Conservation (phyloP, 2,329 filamentous ascomycete species). For the Colletotrichum tropicale region DNA sequence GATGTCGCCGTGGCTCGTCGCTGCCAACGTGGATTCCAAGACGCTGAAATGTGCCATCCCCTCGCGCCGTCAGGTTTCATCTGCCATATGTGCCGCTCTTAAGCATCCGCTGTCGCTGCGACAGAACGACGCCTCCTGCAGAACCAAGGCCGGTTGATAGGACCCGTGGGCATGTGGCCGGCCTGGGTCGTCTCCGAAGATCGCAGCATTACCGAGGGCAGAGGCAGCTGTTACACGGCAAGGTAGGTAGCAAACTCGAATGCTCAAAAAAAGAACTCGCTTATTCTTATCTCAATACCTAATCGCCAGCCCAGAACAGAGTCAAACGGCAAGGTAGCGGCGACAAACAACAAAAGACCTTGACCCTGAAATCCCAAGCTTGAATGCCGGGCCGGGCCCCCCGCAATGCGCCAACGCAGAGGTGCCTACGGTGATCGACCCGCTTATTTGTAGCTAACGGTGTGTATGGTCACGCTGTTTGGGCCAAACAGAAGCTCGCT, state of each 20-base stretch:
- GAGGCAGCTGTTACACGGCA: background rate
- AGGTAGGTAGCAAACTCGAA: background rate
- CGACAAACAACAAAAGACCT: background rate
- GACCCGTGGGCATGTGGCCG: background rate
- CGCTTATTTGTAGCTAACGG: background rate
- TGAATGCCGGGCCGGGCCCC: background rate
- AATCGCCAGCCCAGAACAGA: background rate
- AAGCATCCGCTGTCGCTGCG: background rate
- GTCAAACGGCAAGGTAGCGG: background rate
- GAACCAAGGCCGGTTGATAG: background rate
- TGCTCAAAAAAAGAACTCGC: background rate
- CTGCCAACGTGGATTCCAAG: background rate
- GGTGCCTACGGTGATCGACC: background rate
- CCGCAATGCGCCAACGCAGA: background rate
- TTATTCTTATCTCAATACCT: background rate
- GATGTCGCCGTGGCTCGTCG: background rate
- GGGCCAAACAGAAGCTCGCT: background rate
- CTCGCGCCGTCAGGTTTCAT: background rate
- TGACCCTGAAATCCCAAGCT: constrained; percentile 1
- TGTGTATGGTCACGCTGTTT: background rate
- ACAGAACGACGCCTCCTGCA: background rate
- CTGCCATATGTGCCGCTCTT: background rate
- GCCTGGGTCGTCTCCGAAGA: background rate
- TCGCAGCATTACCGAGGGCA: background rate
- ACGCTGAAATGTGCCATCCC: background rate